phyloP scores from a whole-genome alignment of 2,329 filamentous ascomycete genomes.

The Cadophora malorum region DNA sequence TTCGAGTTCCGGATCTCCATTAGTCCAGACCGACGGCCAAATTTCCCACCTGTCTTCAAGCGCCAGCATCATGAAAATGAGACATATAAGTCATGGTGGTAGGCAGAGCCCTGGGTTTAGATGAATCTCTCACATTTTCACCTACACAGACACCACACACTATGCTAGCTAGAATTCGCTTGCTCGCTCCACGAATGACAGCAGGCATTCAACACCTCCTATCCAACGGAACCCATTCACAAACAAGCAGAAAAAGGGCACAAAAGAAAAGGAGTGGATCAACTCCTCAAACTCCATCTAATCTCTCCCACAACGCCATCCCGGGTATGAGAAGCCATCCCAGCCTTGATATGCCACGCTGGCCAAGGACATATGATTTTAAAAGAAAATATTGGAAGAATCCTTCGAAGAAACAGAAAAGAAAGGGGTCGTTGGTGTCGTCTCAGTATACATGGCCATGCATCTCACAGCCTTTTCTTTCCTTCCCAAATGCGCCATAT shows the following conservation, averaged over 20 bases:
- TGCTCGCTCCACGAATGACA: not conserved
- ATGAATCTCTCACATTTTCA: conserved; percentile 10
- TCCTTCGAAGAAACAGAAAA: conserved; percentile 30
- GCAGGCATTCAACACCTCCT: conserved; percentile 31
- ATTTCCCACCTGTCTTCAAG: not conserved
- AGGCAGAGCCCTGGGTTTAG: conserved; percentile 7
- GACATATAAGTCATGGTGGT: not conserved
- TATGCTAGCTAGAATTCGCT: not conserved
- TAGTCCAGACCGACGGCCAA: not conserved
- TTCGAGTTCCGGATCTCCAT: too few species aligned
- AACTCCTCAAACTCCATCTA: conserved; percentile 36
- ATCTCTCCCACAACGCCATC: conserved; percentile 36
- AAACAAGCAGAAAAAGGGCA: conserved; percentile 14
- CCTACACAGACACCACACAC: not conserved
- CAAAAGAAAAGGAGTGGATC: conserved; percentile 12
- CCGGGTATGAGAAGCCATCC: conserved; percentile 40
- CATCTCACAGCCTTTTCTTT: conserved; percentile 31
- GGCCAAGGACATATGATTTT: conserved; percentile 40
- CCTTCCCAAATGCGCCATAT: conserved; percentile 34
- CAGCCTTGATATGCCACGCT: conserved; percentile 41
- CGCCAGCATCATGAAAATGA: not conserved
- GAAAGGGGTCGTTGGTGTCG: conserved; percentile 34
- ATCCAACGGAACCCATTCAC: not conserved
- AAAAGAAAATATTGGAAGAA: conserved; percentile 24
- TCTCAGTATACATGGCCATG: conserved; percentile 41